Base-by-base conservation (phyloP, 2,329 filamentous ascomycete genomes). In the Diaporthe helianthi region DNA sequence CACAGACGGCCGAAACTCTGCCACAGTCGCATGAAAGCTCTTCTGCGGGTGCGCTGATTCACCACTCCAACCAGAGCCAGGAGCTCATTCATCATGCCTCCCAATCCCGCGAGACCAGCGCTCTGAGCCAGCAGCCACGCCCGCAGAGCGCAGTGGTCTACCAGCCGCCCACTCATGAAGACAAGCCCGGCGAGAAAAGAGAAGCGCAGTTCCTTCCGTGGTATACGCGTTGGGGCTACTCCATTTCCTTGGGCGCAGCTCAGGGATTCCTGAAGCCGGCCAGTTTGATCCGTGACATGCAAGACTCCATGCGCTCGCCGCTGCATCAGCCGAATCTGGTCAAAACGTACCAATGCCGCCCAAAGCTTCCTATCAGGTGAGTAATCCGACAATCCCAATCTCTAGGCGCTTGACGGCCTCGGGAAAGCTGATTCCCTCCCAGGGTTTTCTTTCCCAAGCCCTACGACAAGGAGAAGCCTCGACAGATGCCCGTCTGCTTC, bases 391-490 rank as follows among this genome's bases (percentile, higher is more conserved):
- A 4, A 2, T 5, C 13, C n/a, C 13, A 13, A 10, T 36, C 2
- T 10, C 29, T 26, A 8, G 19, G 2, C n/a, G 4, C 8, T 26
- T 17, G n/a, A 13, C 1, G 22, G 5, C 41, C n/a, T n/a, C n/a
- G n/a, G n/a, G n/a, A n/a, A n/a, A 12, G 12, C 53, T 67, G 46
- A 67, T 17, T 10, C 19, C 13, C 15, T 4, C 19, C 41, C 4
- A 68, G 65, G n/a, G 66, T 68, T 31, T 68, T 68, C 36, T 68
- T 64, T 49, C 66, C 66, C 1, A 68, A 54, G 49, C 66, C 66
- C 4, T 68, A 63, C 33, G 66, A 68, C 17, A 68, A 68, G 66
- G 60, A 49, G 47, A 64, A 68, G 49, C 47, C 66, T 49, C 66
- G 66, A 6, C 49, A 55, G 36, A 60, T 68, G 55, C 55, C 66